Evolutionary conservation across 352 stramenopile genomes (phyloP), one percentile per base, ranked within the genome.

Genomic region (Globisporangium takayamanum): DNA sequence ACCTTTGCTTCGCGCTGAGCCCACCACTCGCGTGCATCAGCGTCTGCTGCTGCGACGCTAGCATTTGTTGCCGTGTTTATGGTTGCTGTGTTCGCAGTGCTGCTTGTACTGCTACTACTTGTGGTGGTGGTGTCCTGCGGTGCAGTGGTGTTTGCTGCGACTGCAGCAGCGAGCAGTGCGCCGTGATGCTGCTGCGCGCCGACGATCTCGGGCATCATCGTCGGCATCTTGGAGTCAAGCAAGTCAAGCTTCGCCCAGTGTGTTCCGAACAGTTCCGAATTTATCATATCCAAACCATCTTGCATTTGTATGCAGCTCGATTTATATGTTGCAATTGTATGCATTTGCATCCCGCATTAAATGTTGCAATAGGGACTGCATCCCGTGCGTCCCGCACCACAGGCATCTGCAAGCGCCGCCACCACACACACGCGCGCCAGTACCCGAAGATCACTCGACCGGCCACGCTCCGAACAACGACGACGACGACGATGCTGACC

Each of bases 401-500:
- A 39, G 33, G 6, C 33, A 14, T 39, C 33, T 39, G 33, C 33
- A 39, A 39, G 33, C 25, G 16, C 10, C 25, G 10, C 44, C 44
- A 45, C 53, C 45, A 41, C 33, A 41, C 11, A 22, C 12, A 41
- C 25, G 22, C 22, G 3, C 47, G 26, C 25, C 5, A 10, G 44
- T 45, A 53, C 50, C 5, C 55, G 53, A 66, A 66, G 56, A 67
- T 64, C 60, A 66, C 15, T 50, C 57, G 47, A 68, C 11, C 47
- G 47, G 10, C 28, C 50, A 28, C 36, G 33, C 4, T n/a, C 51
- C 33, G 33, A 48, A 36, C 25, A n/a, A 42, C 49, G 22, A 20
- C 18, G 53, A 50, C 42, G 25, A 60, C 53, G 79, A 60, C 50
- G 56, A 92, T 92, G 83, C 90, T 92, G 80, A 90, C 89, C 82